These are phyloP conservation scores for Corylus avellana DNA, from an alignment of 306 rosid species.

Conservation along the genomic window DNA sequence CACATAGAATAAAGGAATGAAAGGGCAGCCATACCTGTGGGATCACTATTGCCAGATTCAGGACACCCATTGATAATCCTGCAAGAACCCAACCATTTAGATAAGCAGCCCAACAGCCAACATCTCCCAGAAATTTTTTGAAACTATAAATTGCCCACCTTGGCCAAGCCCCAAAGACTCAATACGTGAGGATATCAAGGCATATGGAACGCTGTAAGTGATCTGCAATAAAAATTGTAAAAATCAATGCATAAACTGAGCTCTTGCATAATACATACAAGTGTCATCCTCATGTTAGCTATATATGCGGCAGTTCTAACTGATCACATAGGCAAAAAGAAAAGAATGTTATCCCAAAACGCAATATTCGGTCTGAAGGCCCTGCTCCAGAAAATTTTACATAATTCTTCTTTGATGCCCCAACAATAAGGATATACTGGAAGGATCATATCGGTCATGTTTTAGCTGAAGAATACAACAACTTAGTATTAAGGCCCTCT, in stretches of 20 bases:
- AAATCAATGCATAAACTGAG: constrained; percentile 6
- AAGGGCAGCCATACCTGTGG: constrained; percentile 70
- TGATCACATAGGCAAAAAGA: neutral
- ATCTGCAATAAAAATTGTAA: constrained; percentile 59
- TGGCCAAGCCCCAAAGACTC: constrained; percentile 93
- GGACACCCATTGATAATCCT: constrained; percentile 95
- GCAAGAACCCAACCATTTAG: constrained; percentile 39
- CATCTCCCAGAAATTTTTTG: constrained; percentile 20
- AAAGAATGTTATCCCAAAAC: neutral
- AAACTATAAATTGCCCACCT: constrained; percentile 48
- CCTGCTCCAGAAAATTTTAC: neutral
- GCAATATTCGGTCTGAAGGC: neutral
- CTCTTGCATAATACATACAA: neutral
- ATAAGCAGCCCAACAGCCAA: constrained; percentile 23
- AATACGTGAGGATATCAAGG: constrained; percentile 73
- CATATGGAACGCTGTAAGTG: constrained; percentile 92
- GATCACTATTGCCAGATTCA: constrained; percentile 85
- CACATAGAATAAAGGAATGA: constrained; percentile 8
- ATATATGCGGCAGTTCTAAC: neutral
- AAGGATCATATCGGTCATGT: neutral
- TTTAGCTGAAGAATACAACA: neutral
- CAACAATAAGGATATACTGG: neutral
- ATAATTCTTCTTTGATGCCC: constrained; percentile 2
- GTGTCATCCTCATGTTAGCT: neutral
- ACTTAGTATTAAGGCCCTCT: neutral